phyloP scores from a whole-genome alignment of 2,329 filamentous ascomycete genomes.

The Hortaea werneckii region DNA sequence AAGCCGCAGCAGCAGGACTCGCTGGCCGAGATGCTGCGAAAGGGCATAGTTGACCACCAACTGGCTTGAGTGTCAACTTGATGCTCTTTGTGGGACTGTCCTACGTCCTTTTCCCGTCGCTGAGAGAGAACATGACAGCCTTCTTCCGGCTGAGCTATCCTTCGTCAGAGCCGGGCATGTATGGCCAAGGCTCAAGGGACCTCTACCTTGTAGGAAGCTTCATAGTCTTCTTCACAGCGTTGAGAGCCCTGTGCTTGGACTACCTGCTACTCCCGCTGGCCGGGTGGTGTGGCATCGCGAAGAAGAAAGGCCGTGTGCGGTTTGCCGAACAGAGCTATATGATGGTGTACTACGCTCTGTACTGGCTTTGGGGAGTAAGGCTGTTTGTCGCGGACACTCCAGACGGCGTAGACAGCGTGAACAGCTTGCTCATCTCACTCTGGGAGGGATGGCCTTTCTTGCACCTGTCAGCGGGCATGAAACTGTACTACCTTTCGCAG shows the following conservation, averaged over 20 bases:
- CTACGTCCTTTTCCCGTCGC: slow-evolving; percentile 71
- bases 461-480: slow-evolving; percentile 63
- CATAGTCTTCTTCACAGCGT: slow-evolving; percentile 74
- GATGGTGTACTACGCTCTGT: slow-evolving; percentile 68
- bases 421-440: slow-evolving; percentile 34
- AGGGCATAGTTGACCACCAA: slow-evolving; percentile 32
- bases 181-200: slow-evolving; percentile 72
- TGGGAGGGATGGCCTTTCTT: slow-evolving; percentile 80
- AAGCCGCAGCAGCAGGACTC: slow-evolving; percentile 16
- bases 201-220: slow-evolving; percentile 65
- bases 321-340: slow-evolving; percentile 96
- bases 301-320: slow-evolving; percentile 62
- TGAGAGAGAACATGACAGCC: slow-evolving; percentile 68
- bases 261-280: slow-evolving; percentile 75
- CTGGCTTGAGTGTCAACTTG: slow-evolving; percentile 69
- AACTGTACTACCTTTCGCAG: slow-evolving; percentile 83
- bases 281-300: slow-evolving; percentile 59
- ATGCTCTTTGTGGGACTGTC: slow-evolving; percentile 72
- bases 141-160: slow-evolving; percentile 81
- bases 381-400: slow-evolving; percentile 22
- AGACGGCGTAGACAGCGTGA: slow-evolving; percentile 7
- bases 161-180: slow-evolving; percentile 40
- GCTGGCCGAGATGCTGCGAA: slow-evolving; percentile 22
- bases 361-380: slow-evolving; percentile 78
- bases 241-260: slow-evolving; percentile 78